Evolutionary conservation across 768 basidiomycete species (phyloP).

Genomic region (Russula sp.): DNA sequence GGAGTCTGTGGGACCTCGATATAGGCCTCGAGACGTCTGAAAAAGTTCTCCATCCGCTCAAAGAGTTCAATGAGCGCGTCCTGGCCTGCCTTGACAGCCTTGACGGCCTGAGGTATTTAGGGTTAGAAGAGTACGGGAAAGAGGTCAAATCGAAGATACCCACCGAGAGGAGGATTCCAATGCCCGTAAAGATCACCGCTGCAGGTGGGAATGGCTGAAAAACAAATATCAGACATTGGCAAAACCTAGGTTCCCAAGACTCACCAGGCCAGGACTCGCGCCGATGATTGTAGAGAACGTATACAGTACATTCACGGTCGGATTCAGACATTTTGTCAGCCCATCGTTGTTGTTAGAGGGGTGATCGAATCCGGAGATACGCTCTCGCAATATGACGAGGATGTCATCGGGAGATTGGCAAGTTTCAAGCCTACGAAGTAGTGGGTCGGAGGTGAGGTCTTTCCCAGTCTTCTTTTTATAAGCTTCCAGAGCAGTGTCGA

Average conservation of each 20-base stretch:
- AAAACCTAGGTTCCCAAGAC: background rate
- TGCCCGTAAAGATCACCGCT: background rate
- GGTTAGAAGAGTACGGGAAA: background rate
- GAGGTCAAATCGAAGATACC: background rate
- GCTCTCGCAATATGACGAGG: too few species aligned
- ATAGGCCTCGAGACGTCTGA: background rate
- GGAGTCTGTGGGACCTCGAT: background rate
- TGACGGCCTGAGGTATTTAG: background rate
- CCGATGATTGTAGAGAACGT: background rate
- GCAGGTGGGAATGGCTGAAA: background rate
- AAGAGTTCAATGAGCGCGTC: background rate
- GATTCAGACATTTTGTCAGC: background rate
- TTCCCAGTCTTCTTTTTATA: too few species aligned
- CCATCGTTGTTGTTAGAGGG: too few species aligned
- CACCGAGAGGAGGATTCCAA: background rate
- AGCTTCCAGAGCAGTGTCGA: too few species aligned
- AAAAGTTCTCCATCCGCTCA: background rate
- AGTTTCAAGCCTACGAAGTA: too few species aligned
- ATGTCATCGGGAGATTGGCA: too few species aligned
- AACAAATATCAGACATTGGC: background rate
- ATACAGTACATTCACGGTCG: background rate
- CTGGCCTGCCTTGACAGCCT: background rate
- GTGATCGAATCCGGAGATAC: too few species aligned
- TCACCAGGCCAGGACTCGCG: background rate
- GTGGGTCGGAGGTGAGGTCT: too few species aligned